These are phyloP conservation scores for Didymella exigua DNA, from an alignment of 2,329 filamentous ascomycete species.

Conservation along the genomic window DNA sequence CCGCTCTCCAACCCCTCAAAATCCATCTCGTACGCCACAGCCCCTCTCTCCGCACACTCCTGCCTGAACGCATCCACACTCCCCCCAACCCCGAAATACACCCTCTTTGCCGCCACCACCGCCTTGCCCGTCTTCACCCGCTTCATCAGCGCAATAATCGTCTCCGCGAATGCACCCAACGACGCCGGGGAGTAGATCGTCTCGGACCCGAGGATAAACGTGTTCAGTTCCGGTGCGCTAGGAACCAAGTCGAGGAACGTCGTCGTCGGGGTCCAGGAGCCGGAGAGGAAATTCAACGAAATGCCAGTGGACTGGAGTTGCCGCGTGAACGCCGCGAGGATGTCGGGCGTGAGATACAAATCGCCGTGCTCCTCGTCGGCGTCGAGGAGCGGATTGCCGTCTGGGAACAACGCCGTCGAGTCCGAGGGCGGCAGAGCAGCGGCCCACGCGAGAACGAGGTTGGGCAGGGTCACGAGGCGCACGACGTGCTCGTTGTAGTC, in stretches of 20 bases:
- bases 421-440: constrained; percentile 30
- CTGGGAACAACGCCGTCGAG: constrained; percentile 20
- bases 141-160: constrained; percentile 64
- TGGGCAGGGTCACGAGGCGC: constrained; percentile 78
- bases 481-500: constrained; percentile 83
- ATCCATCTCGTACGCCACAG: constrained; percentile 56
- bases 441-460: constrained; percentile 72
- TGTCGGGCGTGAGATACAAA: constrained; percentile 65
- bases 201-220: constrained; percentile 71
- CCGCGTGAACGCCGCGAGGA: constrained; percentile 64
- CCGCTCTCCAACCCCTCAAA: constrained; percentile 51
- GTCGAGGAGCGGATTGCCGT: constrained; percentile 28
- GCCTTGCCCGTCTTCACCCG: constrained; percentile 62
- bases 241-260: constrained; percentile 65
- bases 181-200: constrained; percentile 83
- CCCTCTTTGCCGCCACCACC: constrained; percentile 74
- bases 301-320: constrained; percentile 60
- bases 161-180: constrained; percentile 70
- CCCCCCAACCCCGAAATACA: constrained; percentile 85
- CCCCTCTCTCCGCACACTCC: constrained; percentile 50
- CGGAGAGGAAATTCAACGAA: constrained; percentile 70
- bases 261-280: constrained; percentile 68
- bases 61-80: constrained; percentile 75
- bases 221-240: constrained; percentile 46
- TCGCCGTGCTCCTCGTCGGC: constrained; percentile 53